phyloP scores from a whole-genome alignment of 768 basidiomycete genomes.

The Phaeotremella fagi region DNA sequence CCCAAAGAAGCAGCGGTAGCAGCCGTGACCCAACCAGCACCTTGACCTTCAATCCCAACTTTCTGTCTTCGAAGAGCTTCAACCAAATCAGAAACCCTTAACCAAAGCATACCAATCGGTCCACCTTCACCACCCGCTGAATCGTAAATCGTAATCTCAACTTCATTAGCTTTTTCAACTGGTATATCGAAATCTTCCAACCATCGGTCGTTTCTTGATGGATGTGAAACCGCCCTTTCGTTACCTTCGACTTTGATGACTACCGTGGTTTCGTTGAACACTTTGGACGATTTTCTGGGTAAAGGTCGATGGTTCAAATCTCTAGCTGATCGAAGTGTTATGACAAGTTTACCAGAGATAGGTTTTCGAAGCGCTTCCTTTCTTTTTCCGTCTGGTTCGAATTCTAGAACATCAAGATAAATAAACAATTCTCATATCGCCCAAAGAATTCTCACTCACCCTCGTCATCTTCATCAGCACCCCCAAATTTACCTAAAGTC shows the following conservation, averaged over 20 bases:
- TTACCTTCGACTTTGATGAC: slow-evolving; percentile 96
- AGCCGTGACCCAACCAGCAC: slow-evolving; percentile 78
- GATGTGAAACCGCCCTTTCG: slow-evolving; percentile 83
- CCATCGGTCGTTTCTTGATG: slow-evolving; percentile 92
- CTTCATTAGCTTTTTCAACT: slow-evolving; percentile 97
- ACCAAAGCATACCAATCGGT: slow-evolving; percentile 92
- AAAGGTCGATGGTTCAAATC: slow-evolving; percentile 94
- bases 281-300: slow-evolving; percentile 72
- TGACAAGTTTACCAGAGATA: slow-evolving; percentile 81
- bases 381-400: slow-evolving; percentile 71
- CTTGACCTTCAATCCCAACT: slow-evolving; percentile 78
- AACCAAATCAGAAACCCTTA: slow-evolving; percentile 86
- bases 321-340: slow-evolving; percentile 81
- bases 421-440: not conserved
- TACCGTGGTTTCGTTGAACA: slow-evolving; percentile 75
- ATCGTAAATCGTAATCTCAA: slow-evolving; percentile 93
- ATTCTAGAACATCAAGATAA: slow-evolving; percentile 48
- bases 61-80: slow-evolving; percentile 90
- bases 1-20: slow-evolving; percentile 51
- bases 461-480: slow-evolving; percentile 59
- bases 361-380: slow-evolving; percentile 95
- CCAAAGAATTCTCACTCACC: slow-evolving; percentile 51
- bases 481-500: slow-evolving; percentile 88
- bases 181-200: slow-evolving; percentile 94
- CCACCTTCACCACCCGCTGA: slow-evolving; percentile 65